These are phyloP conservation scores for Sonneratia alba DNA, from an alignment of 345 rosid genomes.

Conservation along the genomic window DNA sequence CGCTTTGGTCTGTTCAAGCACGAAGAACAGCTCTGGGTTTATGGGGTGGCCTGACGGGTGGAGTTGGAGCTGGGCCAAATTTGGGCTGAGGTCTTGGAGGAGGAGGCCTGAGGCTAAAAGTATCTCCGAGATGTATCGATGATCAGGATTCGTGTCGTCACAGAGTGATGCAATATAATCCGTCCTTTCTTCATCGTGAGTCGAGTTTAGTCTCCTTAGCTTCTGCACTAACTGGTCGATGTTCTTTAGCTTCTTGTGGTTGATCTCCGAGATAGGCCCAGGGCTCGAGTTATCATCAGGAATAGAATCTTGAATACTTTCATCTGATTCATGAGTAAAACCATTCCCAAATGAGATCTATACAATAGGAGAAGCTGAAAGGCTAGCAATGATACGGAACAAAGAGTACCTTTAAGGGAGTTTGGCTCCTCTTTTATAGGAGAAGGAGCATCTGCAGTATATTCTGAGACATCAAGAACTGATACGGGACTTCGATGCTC, in stretches of 20 bases:
- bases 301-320: conserved; percentile 33
- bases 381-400: neutral
- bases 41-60: conserved; percentile 84
- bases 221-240: conserved; percentile 85
- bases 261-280: conserved; percentile 49
- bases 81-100: conserved; percentile 66
- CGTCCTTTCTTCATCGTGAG: conserved; percentile 76
- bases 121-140: conserved; percentile 91
- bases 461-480: conserved; percentile 53
- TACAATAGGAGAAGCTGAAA: neutral
- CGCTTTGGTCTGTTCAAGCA: conserved; percentile 82
- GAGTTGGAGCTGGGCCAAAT: conserved; percentile 56
- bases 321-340: conserved; percentile 22
- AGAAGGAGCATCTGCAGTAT: conserved; percentile 56
- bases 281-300: conserved; percentile 25
- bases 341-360: neutral
- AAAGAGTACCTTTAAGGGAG: conserved; percentile 32
- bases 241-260: conserved; percentile 73
- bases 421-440: conserved; percentile 42
- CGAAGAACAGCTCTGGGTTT: conserved; percentile 77
- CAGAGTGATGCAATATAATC: conserved; percentile 94
- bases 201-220: conserved; percentile 71
- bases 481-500: conserved; percentile 90
- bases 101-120: conserved; percentile 86
- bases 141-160: conserved; percentile 72